Evolutionary conservation across 768 basidiomycete species (phyloP).

Genomic region (Galerina marginata): DNA sequence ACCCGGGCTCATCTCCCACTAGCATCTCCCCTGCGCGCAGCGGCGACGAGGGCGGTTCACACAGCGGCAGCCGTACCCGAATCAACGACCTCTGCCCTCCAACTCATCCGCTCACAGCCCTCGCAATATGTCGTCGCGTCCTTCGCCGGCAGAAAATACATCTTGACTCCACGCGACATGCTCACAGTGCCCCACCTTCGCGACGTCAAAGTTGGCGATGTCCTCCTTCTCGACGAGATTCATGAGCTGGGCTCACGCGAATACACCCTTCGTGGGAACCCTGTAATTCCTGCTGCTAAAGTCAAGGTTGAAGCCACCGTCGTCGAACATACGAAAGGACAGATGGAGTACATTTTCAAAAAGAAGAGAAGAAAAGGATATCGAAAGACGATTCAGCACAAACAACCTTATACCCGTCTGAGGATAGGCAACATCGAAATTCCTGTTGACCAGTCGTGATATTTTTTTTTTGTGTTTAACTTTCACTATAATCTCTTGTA

Average conservation of each 20-base stretch:
- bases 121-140: slow-evolving; percentile 91
- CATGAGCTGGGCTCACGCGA: slow-evolving; percentile 96
- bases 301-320: slow-evolving; percentile 88
- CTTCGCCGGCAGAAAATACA: slow-evolving; percentile 85
- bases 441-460: slow-evolving; percentile 28
- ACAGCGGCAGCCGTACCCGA: slow-evolving; percentile 24
- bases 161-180: slow-evolving; percentile 88
- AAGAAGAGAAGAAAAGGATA: slow-evolving; percentile 99
- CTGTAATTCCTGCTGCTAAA: slow-evolving; percentile 65
- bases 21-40: slow-evolving; percentile 15
- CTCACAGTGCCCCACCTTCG: slow-evolving; percentile 93
- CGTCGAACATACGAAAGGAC: slow-evolving; percentile 96
- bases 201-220: slow-evolving; percentile 84
- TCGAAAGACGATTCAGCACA: slow-evolving; percentile 90
- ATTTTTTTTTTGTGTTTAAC: too few species aligned
- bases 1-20: background rate
- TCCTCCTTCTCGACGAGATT: slow-evolving; percentile 81
- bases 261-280: slow-evolving; percentile 85
- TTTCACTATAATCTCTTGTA: slow-evolving; percentile 17
- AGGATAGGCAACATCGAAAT: slow-evolving; percentile 84
- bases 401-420: slow-evolving; percentile 95
- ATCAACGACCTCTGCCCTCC: slow-evolving; percentile 67
- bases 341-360: slow-evolving; percentile 91
- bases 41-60: slow-evolving; percentile 17
- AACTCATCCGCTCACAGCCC: slow-evolving; percentile 88